phyloP scores from a whole-genome alignment of 106 monocot genomes.

The Amphibolis antarctica region DNA sequence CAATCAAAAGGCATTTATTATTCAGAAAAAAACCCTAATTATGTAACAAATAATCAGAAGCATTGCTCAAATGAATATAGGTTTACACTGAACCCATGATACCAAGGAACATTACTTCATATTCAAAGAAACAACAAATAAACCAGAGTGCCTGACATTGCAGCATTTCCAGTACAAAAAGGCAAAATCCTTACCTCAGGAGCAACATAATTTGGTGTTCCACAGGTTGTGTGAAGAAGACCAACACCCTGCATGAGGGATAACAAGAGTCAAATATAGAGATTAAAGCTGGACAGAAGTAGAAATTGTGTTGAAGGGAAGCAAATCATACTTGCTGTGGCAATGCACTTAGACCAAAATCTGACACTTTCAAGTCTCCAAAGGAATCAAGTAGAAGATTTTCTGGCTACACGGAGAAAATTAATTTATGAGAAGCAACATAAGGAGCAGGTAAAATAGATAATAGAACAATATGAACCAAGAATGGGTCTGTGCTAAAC shows the following conservation, averaged over 20 bases:
- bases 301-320: not conserved
- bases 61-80: not conserved
- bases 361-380: slow-evolving; percentile 86
- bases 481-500: slow-evolving; percentile 17
- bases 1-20: too few species aligned
- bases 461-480: slow-evolving; percentile 4
- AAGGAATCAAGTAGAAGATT: slow-evolving; percentile 84
- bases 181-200: slow-evolving; percentile 57
- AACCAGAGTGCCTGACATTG: not conserved
- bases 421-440: not conserved
- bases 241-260: slow-evolving; percentile 52
- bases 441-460: not conserved
- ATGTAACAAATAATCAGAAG: too few species aligned
- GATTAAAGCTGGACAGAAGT: not conserved
- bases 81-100: not conserved
- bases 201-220: slow-evolving; percentile 97
- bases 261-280: not conserved
- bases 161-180: not conserved
- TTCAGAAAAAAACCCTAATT: not conserved
- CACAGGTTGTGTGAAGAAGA: slow-evolving; percentile 91
- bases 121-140: not conserved
- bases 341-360: slow-evolving; percentile 94
- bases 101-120: too few species aligned
- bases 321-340: slow-evolving; percentile 47
- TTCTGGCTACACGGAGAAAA: slow-evolving; percentile 55